Percentiles rank a stretch among this genome's conserved stretches.
phyloP scores from a whole-genome alignment of 2,329 filamentous ascomycete species.

The Fusarium chlamydosporum region DNA sequence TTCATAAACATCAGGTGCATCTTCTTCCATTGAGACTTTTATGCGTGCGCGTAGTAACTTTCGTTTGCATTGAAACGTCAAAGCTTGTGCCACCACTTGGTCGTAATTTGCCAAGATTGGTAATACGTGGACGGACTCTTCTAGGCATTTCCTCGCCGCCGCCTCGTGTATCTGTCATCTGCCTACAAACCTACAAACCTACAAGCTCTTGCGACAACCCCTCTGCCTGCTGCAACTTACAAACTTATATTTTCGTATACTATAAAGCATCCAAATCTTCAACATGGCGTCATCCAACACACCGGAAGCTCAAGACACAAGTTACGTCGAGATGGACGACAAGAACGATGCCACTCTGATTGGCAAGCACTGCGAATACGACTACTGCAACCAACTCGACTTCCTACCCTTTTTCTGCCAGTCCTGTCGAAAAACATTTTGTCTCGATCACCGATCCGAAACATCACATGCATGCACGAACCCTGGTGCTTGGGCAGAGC shows the following conservation, averaged over 20 bases:
- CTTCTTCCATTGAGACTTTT: not conserved
- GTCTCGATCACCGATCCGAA: slow-evolving; percentile 93
- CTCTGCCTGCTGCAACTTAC: slow-evolving; percentile 50
- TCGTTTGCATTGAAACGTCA: slow-evolving; percentile 2
- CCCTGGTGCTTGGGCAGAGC: slow-evolving; percentile 73
- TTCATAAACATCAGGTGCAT: not conserved
- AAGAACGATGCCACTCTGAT: slow-evolving; percentile 83
- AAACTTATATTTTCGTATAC: not conserved
- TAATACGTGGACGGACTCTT: slow-evolving; percentile 50
- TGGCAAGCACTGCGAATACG: slow-evolving; percentile 90
- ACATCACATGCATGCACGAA: slow-evolving; percentile 78
- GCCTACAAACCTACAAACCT: not conserved
- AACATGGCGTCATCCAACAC: slow-evolving; percentile 69
- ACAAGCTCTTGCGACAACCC: slow-evolving; percentile 48
- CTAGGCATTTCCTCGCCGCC: slow-evolving; percentile 54
- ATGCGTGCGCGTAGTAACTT: not conserved
- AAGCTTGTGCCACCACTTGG: slow-evolving; percentile 19
- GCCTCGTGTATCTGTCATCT: slow-evolving; percentile 46
- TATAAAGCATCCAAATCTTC: slow-evolving; percentile 40
- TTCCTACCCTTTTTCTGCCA: slow-evolving; percentile 96
- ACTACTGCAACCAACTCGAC: slow-evolving; percentile 94
- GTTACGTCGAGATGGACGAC: slow-evolving; percentile 80
- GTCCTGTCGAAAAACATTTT: slow-evolving; percentile 87
- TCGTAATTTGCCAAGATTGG: slow-evolving; percentile 47
- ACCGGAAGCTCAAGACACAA: slow-evolving; percentile 61